Base-by-base conservation (phyloP, 495 filamentous ascomycete genomes). In the Physcia stellaris region DNA sequence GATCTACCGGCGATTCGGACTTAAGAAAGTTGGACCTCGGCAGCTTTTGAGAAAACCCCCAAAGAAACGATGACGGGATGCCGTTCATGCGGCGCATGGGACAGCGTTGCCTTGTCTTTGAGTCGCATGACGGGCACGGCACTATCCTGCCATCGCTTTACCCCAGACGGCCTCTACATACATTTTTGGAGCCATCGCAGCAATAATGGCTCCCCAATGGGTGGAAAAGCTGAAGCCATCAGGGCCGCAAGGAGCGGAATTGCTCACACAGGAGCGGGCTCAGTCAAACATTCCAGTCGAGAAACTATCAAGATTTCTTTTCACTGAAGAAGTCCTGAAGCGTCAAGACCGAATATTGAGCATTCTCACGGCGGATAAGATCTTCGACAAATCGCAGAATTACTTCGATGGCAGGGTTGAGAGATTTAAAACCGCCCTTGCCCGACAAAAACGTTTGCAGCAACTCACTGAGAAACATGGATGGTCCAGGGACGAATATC, bases 351-450 rank as follows among this genome's bases (percentile, higher is more conserved):
- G 56, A 6, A 57, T 82, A 6, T 52, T 82, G 10, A 46, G 62
- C 11, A 55, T 79, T 6, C 62, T 82, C 4, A 55, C 73, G 48
- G 43, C 61, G 0, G 73, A 82, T 35, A 66, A 70, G 46, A 67
- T 78, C 32, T 82, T 82, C 43, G 72, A 80, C 52, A 82, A 80
- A 52, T 72, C 70, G 4, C 70, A 76, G 43, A 82, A 80, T 45
- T 76, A 80, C 55, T 72, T 72, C 36, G 57, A 68, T 39, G 75
- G 77, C 34, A 63, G 77, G 26, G 67, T 73, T n/a, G 75, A 77
- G 41, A 64, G 68, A 17, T 71, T 82, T 44, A 65, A 77, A 50
- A 68, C 66, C 0, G 67, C 77, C 13, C 54, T 82, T 33, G 75
- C 69, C 35, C 58, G 74, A 46, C 73, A 61, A 24, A 83, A 83